phyloP scores from a whole-genome alignment of 345 rosid genomes.

The Chamaenerion angustifolium region DNA sequence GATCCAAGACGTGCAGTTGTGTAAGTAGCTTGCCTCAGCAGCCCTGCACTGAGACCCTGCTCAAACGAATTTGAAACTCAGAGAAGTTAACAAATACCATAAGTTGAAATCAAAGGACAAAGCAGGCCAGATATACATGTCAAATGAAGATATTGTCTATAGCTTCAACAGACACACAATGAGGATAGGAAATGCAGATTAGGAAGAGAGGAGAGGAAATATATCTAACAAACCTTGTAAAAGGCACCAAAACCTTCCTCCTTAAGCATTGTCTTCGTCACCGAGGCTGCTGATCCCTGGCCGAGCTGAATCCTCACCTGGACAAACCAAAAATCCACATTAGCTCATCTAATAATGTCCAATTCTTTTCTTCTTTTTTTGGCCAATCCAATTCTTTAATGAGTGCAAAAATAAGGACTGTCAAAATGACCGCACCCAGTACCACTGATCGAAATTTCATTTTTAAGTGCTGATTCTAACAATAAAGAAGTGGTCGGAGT shows the following conservation, averaged over 20 bases:
- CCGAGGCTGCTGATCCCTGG: constrained; percentile 71
- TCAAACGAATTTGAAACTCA: constrained; percentile 4
- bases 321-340: constrained; percentile 11
- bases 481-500: too few relatives aligned
- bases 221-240: constrained; percentile 38
- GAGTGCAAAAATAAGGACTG: too few relatives aligned
- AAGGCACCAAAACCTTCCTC: constrained; percentile 78
- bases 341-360: not conserved
- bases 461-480: too few relatives aligned
- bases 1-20: constrained; percentile 97
- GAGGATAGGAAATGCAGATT: not conserved
- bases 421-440: too few relatives aligned
- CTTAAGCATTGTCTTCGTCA: constrained; percentile 68
- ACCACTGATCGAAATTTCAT: too few relatives aligned
- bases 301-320: constrained; percentile 98
- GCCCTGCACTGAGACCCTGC: constrained; percentile 95
- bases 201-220: not conserved
- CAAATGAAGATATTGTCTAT: too few relatives aligned
- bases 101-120: too few relatives aligned
- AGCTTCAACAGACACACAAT: too few relatives aligned
- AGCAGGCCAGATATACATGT: too few relatives aligned
- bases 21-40: constrained; percentile 95
- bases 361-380: too few relatives aligned
- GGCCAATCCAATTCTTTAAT: too few relatives aligned
- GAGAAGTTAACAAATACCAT: not conserved